A percentile compares a stretch with the other conserved stretches of the same genome.
phyloP scores from a whole-genome alignment of 2,329 filamentous ascomycete species.

The Pseudocercospora fijiensis region DNA sequence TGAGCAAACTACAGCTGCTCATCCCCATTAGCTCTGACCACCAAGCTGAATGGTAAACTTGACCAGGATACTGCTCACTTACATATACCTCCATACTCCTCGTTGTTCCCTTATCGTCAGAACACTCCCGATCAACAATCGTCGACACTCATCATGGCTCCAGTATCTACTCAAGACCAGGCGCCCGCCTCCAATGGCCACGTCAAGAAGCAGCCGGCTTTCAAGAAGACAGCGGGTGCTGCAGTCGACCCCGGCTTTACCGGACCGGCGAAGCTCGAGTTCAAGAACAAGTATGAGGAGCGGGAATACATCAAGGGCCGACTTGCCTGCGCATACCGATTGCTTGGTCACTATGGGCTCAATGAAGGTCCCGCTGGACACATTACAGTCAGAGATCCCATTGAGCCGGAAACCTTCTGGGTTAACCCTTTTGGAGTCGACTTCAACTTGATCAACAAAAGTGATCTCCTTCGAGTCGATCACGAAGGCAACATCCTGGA shows the following conservation, averaged over 20 bases:
- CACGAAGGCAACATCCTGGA: constrained; percentile 41
- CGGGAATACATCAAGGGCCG: constrained; percentile 40
- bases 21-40: background rate
- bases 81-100: background rate
- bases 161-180: constrained; percentile 11
- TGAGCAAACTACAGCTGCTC: background rate
- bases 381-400: constrained; percentile 42
- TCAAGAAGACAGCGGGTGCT: constrained; percentile 12
- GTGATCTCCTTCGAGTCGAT: constrained; percentile 43
- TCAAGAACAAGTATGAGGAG: constrained; percentile 30
- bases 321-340: constrained; percentile 40
- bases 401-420: constrained; percentile 38
- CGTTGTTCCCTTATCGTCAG: background rate
- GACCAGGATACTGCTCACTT: background rate
- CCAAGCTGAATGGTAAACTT: background rate
- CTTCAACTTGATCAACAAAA: constrained; percentile 40
- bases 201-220: constrained; percentile 11
- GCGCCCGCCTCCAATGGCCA: constrained; percentile 6
- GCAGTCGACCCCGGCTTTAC: constrained; percentile 17
- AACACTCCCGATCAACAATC: background rate
- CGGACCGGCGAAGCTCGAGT: constrained; percentile 14
- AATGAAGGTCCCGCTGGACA: constrained; percentile 39
- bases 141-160: constrained; percentile 11
- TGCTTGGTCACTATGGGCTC: constrained; percentile 39
- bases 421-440: constrained; percentile 41